phyloP scores from a whole-genome alignment of 2,329 filamentous ascomycete species.

The Pyricularia grisea region DNA sequence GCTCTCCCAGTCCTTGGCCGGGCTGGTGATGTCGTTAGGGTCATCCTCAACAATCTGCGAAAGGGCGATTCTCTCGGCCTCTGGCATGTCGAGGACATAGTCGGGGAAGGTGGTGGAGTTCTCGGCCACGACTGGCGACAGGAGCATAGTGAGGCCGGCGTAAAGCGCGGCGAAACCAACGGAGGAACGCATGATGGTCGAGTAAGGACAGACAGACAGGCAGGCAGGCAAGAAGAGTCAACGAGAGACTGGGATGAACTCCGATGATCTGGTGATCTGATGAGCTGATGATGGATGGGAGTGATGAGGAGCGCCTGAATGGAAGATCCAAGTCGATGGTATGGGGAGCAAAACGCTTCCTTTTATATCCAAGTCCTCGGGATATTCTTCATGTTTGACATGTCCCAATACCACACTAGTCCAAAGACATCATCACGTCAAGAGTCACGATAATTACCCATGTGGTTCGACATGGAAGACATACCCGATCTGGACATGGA shows the following conservation, averaged over 20 bases:
- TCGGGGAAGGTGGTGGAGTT: neutral
- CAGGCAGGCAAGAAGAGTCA: neutral
- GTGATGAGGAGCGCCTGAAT: neutral
- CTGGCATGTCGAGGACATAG: neutral
- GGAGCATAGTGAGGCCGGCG: neutral
- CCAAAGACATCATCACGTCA: neutral
- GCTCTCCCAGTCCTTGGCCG: conserved; percentile 13
- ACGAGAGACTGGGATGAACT: neutral
- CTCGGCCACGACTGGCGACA: neutral
- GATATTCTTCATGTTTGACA: no score
- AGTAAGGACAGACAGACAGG: neutral
- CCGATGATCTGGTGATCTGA: neutral
- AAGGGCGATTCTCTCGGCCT: neutral
- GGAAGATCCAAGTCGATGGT: neutral
- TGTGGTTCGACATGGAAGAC: neutral
- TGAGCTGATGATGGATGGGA: neutral
- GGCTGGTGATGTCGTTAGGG: conserved; percentile 7
- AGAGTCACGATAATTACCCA: neutral
- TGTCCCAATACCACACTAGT: neutral
- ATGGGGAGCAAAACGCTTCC: neutral
- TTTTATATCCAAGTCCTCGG: neutral
- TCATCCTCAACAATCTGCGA: conserved; percentile 8
- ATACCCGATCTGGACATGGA: no score
- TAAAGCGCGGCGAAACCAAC: conserved; percentile 3
- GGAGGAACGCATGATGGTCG: neutral